Base-by-base conservation (phyloP, 140 eudicot genomes). In the Senecio squalidus region DNA sequence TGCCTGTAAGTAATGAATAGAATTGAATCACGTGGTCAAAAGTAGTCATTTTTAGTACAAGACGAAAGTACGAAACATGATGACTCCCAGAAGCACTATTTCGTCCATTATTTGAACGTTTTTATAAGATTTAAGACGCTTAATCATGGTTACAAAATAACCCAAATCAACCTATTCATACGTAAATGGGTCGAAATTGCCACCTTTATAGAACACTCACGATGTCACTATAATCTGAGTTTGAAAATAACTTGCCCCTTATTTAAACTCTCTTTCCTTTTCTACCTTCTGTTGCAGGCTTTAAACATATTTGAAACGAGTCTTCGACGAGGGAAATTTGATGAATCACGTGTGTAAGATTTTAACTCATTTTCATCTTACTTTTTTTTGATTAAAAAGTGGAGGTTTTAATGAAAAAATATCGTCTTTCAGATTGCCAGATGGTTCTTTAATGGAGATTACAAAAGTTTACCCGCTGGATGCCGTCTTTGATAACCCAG, bases 291-390 rank as follows among this genome's bases (percentile, higher is more conserved):
- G 58, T 25, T 58, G 51, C 67, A 90, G 97, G 97, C 97, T 10
- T 73, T 90, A 29, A 90, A 86, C 76, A 90, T 90, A 57, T 90
- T 90, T 69, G 97, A 90, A 71, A 90, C 77, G 55, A 90, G 97
- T 63, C 73, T 90, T 67, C 86, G 97, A 9, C 82, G 97, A 25
- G 97, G 97, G 50, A 90, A 90, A 45, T 90, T 90, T 70, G 94
- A 90, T 62, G 85, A 66, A 67, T 90, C 97, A 58, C 88, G 94
- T 25, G 81, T 80, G 95, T 90, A 78, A 75, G 95, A 63, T 59
- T 23, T 60, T 72, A 44, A 18, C 49, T 21, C 45, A 7, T 33
- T 54, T 62, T 72, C 38, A 21, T 20, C 30, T 21, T 56, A 14
- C 38, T 36, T 30, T 17, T 48, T n/a, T n/a, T n/a, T n/a, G n/a